Evolutionary conservation across 1,284 basidiomycete species (phyloP).

Genomic region (Ganoderma sinense): DNA sequence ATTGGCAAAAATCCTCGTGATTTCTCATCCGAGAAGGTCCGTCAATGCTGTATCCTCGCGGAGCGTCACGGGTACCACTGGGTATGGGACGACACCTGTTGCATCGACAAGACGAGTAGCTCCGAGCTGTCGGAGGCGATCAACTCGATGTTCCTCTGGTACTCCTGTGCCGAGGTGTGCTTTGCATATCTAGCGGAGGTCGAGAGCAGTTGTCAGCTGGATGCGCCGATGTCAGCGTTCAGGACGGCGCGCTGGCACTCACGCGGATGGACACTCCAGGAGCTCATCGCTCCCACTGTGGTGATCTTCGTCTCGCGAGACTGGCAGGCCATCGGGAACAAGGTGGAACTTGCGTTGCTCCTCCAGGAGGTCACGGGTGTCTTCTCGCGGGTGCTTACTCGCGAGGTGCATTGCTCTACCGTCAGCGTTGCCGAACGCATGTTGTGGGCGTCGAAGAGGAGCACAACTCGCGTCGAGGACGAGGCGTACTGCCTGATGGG

Average conservation of each 20-base stretch:
- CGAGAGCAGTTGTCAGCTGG: not conserved
- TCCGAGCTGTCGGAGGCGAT: constrained; percentile 22
- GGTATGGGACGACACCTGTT: constrained; percentile 23
- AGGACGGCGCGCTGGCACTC: constrained; percentile 18
- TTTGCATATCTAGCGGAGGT: constrained; percentile 22
- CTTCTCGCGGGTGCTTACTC: not conserved
- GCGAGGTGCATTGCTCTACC: not conserved
- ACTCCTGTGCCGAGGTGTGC: constrained; percentile 13
- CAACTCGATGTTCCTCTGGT: constrained; percentile 24
- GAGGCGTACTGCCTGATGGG: constrained; percentile 9
- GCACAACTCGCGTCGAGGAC: constrained; percentile 3
- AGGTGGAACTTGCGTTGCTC: not conserved
- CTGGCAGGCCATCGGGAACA: constrained; percentile 17
- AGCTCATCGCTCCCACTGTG: constrained; percentile 18
- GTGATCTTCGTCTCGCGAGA: constrained; percentile 20
- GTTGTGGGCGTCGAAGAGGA: constrained; percentile 15
- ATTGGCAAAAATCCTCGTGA: too few relatives aligned
- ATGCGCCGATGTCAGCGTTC: not conserved
- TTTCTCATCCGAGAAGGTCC: too few relatives aligned
- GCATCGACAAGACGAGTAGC: constrained; percentile 23
- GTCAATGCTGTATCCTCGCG: constrained; percentile 4
- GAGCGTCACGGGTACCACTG: constrained; percentile 1
- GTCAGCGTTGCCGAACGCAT: constrained; percentile 12
- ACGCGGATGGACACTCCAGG: constrained; percentile 26
- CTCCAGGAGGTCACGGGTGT: not conserved